Percentiles rank a stretch among this genome's conserved stretches.
These are phyloP conservation scores for Cladosporium phlei DNA, from an alignment of 2,329 filamentous ascomycete species.

Conservation along the genomic window DNA sequence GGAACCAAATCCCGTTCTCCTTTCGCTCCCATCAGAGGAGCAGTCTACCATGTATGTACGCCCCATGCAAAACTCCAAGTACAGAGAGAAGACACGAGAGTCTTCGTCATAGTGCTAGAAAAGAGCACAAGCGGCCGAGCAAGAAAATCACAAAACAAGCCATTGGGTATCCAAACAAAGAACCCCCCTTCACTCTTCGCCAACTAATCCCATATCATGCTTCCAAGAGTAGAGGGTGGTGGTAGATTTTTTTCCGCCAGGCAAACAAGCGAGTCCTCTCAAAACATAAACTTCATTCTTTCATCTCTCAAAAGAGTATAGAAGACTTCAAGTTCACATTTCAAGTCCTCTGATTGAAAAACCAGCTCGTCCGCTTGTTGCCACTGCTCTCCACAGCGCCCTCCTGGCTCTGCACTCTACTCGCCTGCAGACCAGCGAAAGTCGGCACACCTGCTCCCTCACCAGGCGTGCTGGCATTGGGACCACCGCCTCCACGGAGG, in stretches of 20 bases:
- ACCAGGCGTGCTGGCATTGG: constrained; percentile 32
- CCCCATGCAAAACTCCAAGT: background rate
- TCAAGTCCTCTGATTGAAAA: constrained; percentile 28
- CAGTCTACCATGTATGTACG: no score
- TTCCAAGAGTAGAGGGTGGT: no score
- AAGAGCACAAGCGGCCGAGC: background rate
- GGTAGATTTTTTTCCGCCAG: no score
- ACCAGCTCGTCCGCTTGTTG: constrained; percentile 25
- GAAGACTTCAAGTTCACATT: background rate
- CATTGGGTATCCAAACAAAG: constrained; percentile 11
- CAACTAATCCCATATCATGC: no score
- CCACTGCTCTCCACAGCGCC: constrained; percentile 5
- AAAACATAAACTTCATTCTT: no score
- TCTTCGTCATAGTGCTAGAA: background rate
- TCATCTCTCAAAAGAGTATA: no score
- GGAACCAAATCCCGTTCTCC: no score
- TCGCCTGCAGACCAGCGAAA: constrained; percentile 38
- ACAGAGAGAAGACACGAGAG: background rate
- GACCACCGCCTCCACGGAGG: constrained; percentile 51
- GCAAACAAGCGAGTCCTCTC: no score
- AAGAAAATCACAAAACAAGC: background rate
- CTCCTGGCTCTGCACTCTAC: constrained; percentile 13
- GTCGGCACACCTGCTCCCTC: constrained; percentile 36
- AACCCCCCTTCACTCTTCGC: no score
- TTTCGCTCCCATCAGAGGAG: no score